Evolutionary conservation across 345 rosid genomes (phyloP).

Genomic region (Eucalyptus sp.): DNA sequence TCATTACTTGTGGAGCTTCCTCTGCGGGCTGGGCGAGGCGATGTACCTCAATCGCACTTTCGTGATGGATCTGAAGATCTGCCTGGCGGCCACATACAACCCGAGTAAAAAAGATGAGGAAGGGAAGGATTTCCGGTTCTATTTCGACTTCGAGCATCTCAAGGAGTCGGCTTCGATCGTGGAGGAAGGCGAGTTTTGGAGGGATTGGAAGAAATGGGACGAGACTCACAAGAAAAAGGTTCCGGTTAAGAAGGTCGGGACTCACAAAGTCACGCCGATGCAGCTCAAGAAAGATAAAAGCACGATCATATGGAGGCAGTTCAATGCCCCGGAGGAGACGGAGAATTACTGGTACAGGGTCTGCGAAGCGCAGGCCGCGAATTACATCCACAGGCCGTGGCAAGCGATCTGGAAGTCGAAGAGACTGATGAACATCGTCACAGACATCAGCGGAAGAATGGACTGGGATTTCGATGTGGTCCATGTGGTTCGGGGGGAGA

Average conservation of each 20-base stretch:
- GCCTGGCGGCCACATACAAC: conserved; percentile 54
- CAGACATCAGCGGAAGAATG: conserved; percentile 76
- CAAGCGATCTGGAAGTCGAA: conserved; percentile 85
- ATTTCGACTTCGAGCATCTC: conserved; percentile 88
- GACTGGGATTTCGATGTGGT: conserved; percentile 94
- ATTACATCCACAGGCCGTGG: conserved; percentile 76
- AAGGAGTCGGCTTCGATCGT: conserved; percentile 71
- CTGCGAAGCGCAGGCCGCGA: conserved; percentile 79
- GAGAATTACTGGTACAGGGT: conserved; percentile 94
- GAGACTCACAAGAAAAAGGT: conserved; percentile 58
- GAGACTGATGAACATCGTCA: conserved; percentile 86
- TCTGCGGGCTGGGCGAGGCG: conserved; percentile 94
- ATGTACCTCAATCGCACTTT: conserved; percentile 85
- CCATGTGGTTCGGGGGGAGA: conserved; percentile 92
- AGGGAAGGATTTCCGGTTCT: conserved; percentile 80
- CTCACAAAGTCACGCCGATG: conserved; percentile 53
- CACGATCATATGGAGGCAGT: conserved; percentile 81
- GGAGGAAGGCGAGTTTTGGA: conserved; percentile 68
- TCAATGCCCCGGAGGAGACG: conserved; percentile 59
- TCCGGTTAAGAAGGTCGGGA: conserved; percentile 61
- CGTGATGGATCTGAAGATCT: conserved; percentile 83
- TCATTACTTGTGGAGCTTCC: conserved; percentile 89
- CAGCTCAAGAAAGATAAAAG: conserved; percentile 72
- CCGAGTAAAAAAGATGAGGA: conserved; percentile 66
- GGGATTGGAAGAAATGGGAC: conserved; percentile 85